Percentiles rank a stretch among this genome's conserved stretches.
phyloP scores from a whole-genome alignment of 2,329 filamentous ascomycete species.

The Aspergillus awamori region DNA sequence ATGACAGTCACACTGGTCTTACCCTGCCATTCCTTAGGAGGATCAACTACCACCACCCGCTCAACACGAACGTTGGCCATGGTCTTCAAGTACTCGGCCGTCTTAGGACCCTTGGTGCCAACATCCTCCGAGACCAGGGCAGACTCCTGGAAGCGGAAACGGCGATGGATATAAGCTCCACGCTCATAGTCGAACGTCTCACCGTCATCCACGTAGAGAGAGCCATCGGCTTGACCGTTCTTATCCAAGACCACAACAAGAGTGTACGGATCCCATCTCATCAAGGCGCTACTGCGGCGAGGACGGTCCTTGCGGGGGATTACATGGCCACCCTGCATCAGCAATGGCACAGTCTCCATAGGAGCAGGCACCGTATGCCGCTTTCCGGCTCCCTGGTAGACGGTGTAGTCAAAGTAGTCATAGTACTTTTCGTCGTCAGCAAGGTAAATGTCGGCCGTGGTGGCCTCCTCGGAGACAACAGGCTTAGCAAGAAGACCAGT shows the following conservation, averaged over 20 bases:
- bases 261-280: constrained; percentile 95
- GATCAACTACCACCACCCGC: constrained; percentile 81
- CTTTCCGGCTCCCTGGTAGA: constrained; percentile 72
- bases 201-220: constrained; percentile 89
- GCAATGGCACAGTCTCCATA: constrained; percentile 80
- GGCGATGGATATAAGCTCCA: constrained; percentile 85
- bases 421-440: constrained; percentile 89
- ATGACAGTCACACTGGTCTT: constrained; percentile 59
- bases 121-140: constrained; percentile 72
- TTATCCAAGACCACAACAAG: constrained; percentile 74
- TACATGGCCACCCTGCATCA: constrained; percentile 93
- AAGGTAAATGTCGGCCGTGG: constrained; percentile 78
- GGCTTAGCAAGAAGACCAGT: constrained; percentile 94
- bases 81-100: constrained; percentile 73
- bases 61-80: constrained; percentile 81
- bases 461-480: constrained; percentile 74
- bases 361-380: constrained; percentile 72
- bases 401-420: constrained; percentile 88
- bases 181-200: constrained; percentile 86
- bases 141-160: constrained; percentile 66
- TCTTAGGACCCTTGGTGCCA: constrained; percentile 62
- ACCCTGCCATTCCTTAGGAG: constrained; percentile 70
- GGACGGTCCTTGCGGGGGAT: constrained; percentile 87
- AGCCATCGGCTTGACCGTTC: constrained; percentile 73
- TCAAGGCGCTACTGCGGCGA: constrained; percentile 79